Evolutionary conservation across 2,329 filamentous ascomycete species (phyloP), one percentile per base, ranked within the genome.

Genomic region (Hortaea sp.): DNA sequence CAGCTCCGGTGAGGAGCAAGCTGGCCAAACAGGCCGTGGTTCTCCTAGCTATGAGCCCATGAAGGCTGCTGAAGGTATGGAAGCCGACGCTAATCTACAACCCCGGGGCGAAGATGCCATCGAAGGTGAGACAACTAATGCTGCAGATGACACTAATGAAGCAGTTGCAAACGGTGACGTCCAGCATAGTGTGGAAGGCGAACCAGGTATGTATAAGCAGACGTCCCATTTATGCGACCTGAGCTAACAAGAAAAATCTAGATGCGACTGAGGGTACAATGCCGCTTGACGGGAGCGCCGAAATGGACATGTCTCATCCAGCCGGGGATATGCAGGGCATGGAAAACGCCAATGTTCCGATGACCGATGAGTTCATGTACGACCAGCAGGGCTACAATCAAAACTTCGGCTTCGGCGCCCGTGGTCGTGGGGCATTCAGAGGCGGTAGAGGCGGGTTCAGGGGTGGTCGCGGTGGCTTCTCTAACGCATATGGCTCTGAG

Each of bases 401-500:
- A 41, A 52, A 55, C 37, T 46, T 49, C 32, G 53, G 45, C 28
- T 53, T 38, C 35, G 39, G 27, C 9, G n/a, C 30, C 52, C 63
- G 69, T 58, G 66, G 66, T 41, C 65, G 63, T 29, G 64, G 60
- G 51, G 69, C 64, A 38, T 65, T 68, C 56, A 39, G 41, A 7
- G 70, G 70, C 47, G 72, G 72, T 47, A 67, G 70, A 47, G 73
- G 74, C 47, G 69, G 69, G 30, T 73, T 70, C 50, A 58, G 66
- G 46, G 67, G 68, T 34, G 69, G 69, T 47, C 66, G 64, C 58
- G 64, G 51, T 45, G 60, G 62, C 60, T 52, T 53, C 20, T n/a
- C 11, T 20, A 39, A 39, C 37, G 32, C 32, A 9, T 46, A 35
- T 53, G 55, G 53, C 9, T 54, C 42, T 28, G 53, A 54, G 47